A percentile compares a stretch with the other conserved stretches of the same genome.
These are phyloP conservation scores for Epicoccum sorghinum DNA, from an alignment of 2,329 filamentous ascomycete genomes.

Conservation along the genomic window DNA sequence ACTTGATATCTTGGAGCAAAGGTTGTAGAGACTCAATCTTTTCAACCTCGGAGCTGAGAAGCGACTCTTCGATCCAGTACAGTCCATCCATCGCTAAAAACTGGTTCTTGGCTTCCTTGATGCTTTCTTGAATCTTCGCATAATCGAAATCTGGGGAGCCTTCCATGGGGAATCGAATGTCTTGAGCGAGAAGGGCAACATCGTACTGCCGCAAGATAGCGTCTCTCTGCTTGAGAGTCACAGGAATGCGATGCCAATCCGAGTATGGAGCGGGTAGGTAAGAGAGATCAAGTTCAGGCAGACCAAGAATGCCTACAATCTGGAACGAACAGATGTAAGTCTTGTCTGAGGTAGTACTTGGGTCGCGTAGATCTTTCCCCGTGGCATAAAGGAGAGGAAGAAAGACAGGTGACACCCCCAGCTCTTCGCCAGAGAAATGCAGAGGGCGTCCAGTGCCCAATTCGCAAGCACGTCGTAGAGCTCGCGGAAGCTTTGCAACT, in stretches of 20 bases:
- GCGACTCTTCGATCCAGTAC: constrained; percentile 45
- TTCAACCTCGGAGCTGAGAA: constrained; percentile 36
- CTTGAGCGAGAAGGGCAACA: constrained; percentile 47
- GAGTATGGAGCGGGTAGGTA: constrained; percentile 40
- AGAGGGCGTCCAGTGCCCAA: constrained; percentile 45
- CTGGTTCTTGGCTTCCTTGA: constrained; percentile 44
- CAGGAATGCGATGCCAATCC: constrained; percentile 46
- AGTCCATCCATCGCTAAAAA: constrained; percentile 47
- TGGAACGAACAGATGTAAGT: constrained; percentile 49
- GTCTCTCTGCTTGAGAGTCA: constrained; percentile 43
- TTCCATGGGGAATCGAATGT: constrained; percentile 47
- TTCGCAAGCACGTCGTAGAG: constrained; percentile 46
- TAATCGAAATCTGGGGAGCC: constrained; percentile 48
- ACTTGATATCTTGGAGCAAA: constrained; percentile 38
- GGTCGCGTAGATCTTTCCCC: constrained; percentile 35
- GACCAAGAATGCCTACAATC: constrained; percentile 48
- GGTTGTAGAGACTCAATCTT: constrained; percentile 37
- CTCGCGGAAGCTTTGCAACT: constrained; percentile 44
- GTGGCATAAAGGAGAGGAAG: constrained; percentile 47
- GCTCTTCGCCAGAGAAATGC: constrained; percentile 47
- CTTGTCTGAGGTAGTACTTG: constrained; percentile 27
- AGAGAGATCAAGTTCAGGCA: constrained; percentile 48
- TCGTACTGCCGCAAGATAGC: constrained; percentile 47
- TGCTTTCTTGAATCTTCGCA: constrained; percentile 42
- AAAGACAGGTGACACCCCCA: constrained; percentile 48